A percentile compares a stretch with the other conserved stretches of the same genome.
Evolutionary conservation across 176 grass and related monocot species (phyloP).

Genomic region (Chloris gayana): DNA sequence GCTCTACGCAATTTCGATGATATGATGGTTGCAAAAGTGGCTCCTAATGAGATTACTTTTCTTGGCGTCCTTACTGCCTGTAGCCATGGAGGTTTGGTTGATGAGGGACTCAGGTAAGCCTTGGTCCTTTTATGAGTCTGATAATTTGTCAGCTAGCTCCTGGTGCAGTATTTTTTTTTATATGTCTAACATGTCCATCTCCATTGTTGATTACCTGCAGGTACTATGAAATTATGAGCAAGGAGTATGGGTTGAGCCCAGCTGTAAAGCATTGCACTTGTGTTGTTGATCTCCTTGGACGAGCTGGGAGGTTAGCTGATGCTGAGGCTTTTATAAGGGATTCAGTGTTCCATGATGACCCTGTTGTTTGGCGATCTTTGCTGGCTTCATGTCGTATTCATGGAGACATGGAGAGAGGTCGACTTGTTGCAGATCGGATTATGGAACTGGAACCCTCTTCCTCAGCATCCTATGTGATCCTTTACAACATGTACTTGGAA

Average conservation of each 20-base stretch:
- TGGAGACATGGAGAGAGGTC: conserved; percentile 56
- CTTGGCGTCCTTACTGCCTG: conserved; percentile 75
- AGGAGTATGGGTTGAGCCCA: conserved; percentile 53
- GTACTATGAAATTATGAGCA: conserved; percentile 66
- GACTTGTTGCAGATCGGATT: conserved; percentile 43
- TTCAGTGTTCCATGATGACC: conserved; percentile 52
- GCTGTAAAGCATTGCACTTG: conserved; percentile 65
- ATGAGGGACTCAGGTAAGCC: conserved; percentile 66
- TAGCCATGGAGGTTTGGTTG: conserved; percentile 77
- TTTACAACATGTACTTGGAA: conserved; percentile 73
- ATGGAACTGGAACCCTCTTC: conserved; percentile 63
- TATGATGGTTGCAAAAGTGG: conserved; percentile 49
- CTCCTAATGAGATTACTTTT: conserved; percentile 76
- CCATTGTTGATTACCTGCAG: conserved; percentile 37
- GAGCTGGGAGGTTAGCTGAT: conserved; percentile 69
- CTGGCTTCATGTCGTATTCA: conserved; percentile 71
- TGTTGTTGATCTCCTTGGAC: conserved; percentile 78
- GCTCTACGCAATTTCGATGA: conserved; percentile 58
- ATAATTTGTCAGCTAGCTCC: neutral
- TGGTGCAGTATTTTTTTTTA: neutral
- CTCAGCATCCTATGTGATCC: conserved; percentile 64
- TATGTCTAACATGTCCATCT: neutral
- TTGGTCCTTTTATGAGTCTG: neutral
- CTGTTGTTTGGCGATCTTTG: conserved; percentile 60
- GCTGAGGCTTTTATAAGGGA: conserved; percentile 61